Evolutionary conservation across 2,329 filamentous ascomycete genomes (phyloP).

Genomic region (Gnomoniopsis smithogilvyi): DNA sequence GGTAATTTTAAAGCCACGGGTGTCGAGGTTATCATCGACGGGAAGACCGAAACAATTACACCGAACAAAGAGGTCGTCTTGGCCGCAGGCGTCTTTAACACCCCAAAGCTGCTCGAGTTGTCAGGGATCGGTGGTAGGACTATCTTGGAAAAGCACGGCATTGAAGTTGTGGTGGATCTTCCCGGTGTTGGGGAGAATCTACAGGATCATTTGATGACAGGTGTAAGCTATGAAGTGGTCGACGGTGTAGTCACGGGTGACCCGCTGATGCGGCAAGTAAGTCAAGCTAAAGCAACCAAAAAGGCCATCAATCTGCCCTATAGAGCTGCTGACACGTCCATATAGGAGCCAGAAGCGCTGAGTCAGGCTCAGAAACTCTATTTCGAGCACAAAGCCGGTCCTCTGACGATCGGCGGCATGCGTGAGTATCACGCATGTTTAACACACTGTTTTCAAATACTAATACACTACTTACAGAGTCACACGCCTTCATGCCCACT

Average conservation of each 20-base stretch:
- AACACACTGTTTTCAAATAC: not conserved
- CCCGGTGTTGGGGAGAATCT: slow-evolving; percentile 11
- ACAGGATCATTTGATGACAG: slow-evolving; percentile 13
- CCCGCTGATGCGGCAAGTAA: slow-evolving; percentile 10
- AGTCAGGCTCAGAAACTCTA: slow-evolving; percentile 18
- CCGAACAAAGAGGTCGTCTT: slow-evolving; percentile 19
- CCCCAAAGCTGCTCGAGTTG: slow-evolving; percentile 22
- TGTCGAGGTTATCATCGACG: slow-evolving; percentile 16
- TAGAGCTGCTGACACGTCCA: not conserved
- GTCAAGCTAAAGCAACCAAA: no score
- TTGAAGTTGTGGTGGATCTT: not conserved
- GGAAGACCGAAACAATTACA: slow-evolving; percentile 14
- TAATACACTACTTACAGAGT: slow-evolving; percentile 5
- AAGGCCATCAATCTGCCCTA: not conserved
- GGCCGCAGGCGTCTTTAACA: slow-evolving; percentile 19
- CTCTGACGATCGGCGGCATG: slow-evolving; percentile 19
- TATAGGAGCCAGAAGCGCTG: slow-evolving; percentile 3
- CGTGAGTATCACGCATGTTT: not conserved
- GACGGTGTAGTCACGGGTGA: slow-evolving; percentile 23
- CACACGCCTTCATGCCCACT: slow-evolving; percentile 23
- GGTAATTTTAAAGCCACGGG: slow-evolving; percentile 15
- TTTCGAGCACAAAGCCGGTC: slow-evolving; percentile 20
- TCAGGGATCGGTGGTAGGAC: slow-evolving; percentile 19
- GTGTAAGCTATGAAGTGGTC: slow-evolving; percentile 23
- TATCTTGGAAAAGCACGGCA: not conserved